Evolutionary conservation across 331 rosid species (phyloP), one percentile per base, ranked within the genome.

Genomic region (Erythrophleum ivorense): DNA sequence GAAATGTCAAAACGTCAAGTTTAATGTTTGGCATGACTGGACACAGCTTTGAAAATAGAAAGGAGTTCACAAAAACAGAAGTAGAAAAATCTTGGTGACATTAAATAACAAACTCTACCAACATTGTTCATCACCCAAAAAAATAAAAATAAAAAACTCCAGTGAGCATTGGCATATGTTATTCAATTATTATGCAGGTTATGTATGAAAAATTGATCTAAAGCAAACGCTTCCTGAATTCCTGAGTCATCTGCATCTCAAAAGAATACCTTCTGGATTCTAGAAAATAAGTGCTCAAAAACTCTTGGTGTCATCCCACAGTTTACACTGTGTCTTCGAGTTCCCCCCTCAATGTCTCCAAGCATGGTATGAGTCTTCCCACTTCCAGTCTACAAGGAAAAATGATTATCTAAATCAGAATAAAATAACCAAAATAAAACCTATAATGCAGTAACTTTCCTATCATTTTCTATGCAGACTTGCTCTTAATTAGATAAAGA

Each of bases 321-420:
- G 82, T 96, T 94, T 82, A 91, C 97, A 84, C 98, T 92, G 79
- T 96, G 98, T 80, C 99, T 92, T 87, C 97, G 89, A 55, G 99
- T 92, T 75, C 98, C 99, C 53, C 91, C 98, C 80, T 96, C 99
- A 79, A 96, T 92, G 77, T 96, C 99, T 79, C 98, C 99, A 48
- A 96, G 99, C 99, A 96, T 96, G 59, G 99, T 96, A 85, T 96
- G 97, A 77, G 99, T 96, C 90, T 96, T 96, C 62, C 99, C 99
- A 71, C 99, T 96, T 88, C 99, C 99, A 19, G 99, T 96, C 99
- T 96, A 76, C 38, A 85, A 18, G 72, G 31, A 75, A 76, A 60
- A 60, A 45, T 57, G 78, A 73, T 75, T 65, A 80, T 36, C 50
- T 45, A 72, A 29, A 40, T 19, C 12, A 48, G 14, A 55, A 75